Base-by-base conservation (phyloP, 2,329 filamentous ascomycete genomes). In the Colletotrichum sp. region DNA sequence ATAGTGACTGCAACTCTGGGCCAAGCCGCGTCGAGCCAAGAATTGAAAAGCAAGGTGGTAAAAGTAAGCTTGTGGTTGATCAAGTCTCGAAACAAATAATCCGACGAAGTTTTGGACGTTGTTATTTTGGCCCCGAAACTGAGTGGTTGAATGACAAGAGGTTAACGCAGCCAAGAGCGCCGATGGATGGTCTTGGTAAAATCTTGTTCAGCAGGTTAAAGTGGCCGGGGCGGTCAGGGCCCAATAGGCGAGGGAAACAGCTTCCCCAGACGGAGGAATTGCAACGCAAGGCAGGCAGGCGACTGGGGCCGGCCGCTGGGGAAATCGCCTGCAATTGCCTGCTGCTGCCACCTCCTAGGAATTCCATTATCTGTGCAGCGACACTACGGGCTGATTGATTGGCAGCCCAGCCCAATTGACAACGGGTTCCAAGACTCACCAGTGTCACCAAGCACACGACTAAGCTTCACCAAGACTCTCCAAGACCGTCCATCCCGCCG, bases 101-200 rank as follows among this genome's bases (percentile, higher is more conserved):
- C 36, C 56, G 32, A 61, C 52, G 65, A 32, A 36, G 32, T 66
- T 39, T 25, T 22, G 28, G 16, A 52, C 32, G 52, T 28, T 66
- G 52, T 34, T 36, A 30, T 62, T 56, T 64, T 36, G 69, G 69
- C 39, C 62, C 62, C 55, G 18, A 48, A 27, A 28, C 32, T 18
- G 52, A 71, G 61, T 64, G 43, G 68, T 65, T 64, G 60, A 62
- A 71, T 71, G 39, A 65, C 70, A 67, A 52, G 43, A 65, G 64
- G 32, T 39, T 34, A 48, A 60, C 56, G 64, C 43, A 75, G 70
- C 73, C 70, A 69, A 74, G 64, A 75, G 55, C 25, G 39, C 32
- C 64, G 48, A 69, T 52, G 64, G 64, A 75, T 15, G 70, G 58
- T 68, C 64, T 76, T 74, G 70, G 74, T 74, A 69, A 73, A 58